Evolutionary conservation across 2,329 filamentous ascomycete species (phyloP).

Genomic region (Colletotrichum sp.): DNA sequence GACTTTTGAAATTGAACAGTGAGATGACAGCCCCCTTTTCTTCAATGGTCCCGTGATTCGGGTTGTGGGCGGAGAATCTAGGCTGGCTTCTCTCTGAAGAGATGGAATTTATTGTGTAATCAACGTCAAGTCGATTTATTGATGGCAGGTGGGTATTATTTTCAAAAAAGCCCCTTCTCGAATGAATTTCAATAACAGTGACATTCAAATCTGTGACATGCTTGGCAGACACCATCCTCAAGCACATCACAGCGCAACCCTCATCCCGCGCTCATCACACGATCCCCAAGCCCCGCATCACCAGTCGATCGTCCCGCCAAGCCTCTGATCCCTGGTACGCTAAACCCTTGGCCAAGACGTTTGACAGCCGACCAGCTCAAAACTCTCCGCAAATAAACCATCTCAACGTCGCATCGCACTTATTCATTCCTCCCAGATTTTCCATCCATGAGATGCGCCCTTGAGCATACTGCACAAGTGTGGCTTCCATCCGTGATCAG

Average conservation of each 20-base stretch:
- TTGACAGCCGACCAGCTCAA: background rate
- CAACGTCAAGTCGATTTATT: too few species aligned
- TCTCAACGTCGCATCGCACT: rapidly evolving
- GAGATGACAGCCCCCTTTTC: background rate
- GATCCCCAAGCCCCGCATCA: background rate
- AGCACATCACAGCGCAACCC: background rate
- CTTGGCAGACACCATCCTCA: background rate
- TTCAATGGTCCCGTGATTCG: rapidly evolving
- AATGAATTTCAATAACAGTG: too few species aligned
- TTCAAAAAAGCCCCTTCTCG: too few species aligned
- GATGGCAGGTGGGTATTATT: too few species aligned
- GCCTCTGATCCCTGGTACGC: background rate
- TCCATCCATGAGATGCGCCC: too few species aligned
- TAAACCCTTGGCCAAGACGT: rapidly evolving
- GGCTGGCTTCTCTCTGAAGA: too few species aligned
- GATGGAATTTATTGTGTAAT: too few species aligned
- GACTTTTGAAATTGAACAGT: background rate
- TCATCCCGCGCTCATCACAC: background rate
- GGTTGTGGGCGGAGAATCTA: background rate
- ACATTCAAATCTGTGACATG: background rate
- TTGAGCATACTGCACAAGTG: too few species aligned
- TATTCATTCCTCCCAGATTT: rapidly evolving
- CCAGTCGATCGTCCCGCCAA: background rate
- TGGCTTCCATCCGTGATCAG: background rate
- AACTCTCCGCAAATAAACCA: background rate